A percentile compares a stretch with the other conserved stretches of the same genome.
These are phyloP conservation scores for Irpex lacteus DNA, from an alignment of 1,284 basidiomycete genomes.

Conservation along the genomic window DNA sequence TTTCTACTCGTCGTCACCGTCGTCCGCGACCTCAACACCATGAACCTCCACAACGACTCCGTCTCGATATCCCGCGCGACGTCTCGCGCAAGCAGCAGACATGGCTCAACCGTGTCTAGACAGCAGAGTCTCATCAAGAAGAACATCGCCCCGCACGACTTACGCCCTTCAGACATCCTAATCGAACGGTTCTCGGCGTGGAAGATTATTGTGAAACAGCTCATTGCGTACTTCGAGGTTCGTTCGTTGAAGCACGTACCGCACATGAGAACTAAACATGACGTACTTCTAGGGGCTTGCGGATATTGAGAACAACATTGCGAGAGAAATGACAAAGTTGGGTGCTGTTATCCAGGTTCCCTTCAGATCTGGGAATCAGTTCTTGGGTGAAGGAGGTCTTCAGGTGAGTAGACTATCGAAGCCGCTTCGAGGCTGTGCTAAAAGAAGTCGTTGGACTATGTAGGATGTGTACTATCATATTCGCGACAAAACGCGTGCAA, in stretches of 20 bases:
- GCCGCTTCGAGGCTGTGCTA: background rate
- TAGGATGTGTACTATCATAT: conserved; percentile 94
- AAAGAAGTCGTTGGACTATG: conserved; percentile 10
- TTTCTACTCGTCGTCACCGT: background rate
- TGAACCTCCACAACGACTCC: conserved; percentile 39
- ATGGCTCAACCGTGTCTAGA: conserved; percentile 68
- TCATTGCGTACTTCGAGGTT: conserved; percentile 82
- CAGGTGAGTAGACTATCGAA: conserved; percentile 25
- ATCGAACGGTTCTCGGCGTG: conserved; percentile 93
- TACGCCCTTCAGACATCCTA: conserved; percentile 93
- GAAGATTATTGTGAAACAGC: conserved; percentile 96
- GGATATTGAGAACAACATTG: conserved; percentile 94
- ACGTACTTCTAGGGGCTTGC: conserved; percentile 71
- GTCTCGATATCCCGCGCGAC: conserved; percentile 65
- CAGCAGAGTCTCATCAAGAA: conserved; percentile 88
- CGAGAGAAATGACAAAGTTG: conserved; percentile 92
- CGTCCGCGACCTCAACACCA: conserved; percentile 2
- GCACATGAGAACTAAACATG: background rate
- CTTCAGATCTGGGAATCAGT: conserved; percentile 93
- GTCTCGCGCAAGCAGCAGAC: conserved; percentile 58
- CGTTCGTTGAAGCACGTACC: background rate
- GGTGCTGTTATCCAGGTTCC: conserved; percentile 98
- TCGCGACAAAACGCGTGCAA: conserved; percentile 90
- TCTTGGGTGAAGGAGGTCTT: conserved; percentile 89
- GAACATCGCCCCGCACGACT: conserved; percentile 85